Evolutionary conservation across 1,139 yeast species (phyloP), one percentile per base, ranked within the genome.

Genomic region (Fermentozyma sake): DNA sequence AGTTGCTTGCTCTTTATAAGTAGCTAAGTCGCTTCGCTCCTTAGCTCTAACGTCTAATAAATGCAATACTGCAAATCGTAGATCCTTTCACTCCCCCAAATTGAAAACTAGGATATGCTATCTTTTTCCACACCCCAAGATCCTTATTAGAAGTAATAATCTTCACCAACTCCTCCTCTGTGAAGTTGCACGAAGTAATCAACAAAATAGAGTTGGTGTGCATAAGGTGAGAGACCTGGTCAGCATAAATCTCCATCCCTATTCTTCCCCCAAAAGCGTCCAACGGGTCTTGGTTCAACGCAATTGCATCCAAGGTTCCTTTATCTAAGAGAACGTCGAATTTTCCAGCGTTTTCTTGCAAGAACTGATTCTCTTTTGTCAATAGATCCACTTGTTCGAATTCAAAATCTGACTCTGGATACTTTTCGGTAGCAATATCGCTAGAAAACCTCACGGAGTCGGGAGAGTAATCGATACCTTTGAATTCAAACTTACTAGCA

Each of bases 231-330:
- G 58, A 60, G n/a, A 85, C 77, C 25, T 76, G 77, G 0, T 45
- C 41, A 0, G 87, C 76, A 45, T 91, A 91, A 8, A 73, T 61
- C 24, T 81, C 77, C 44, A 71, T 64, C 1, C 84, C 84, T 14
- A 65, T 60, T 38, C 55, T 53, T 4, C 62, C 69, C 27, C 61
- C 68, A 29, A 54, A 57, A 0, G 51, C 61, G 13, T 45, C 48
- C 20, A 76, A 46, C 3, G 58, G 61, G 6, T 58, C 61, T 23
- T 82, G 86, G 46, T 86, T 83, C 27, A 91, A 66, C 0, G 96
- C 96, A 38, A 93, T 91, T 5, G 99, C 98, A 58, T 91, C 99
- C 22, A 93, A 58, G 0, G 99, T 91, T 7, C 99, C 98, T 50
- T 91, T 91, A 54, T 91, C 99, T 22, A 89, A 59, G 2, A 89